These are phyloP conservation scores for Eurotiales sp. DNA, from an alignment of 2,329 filamentous ascomycete species.

Conservation along the genomic window DNA sequence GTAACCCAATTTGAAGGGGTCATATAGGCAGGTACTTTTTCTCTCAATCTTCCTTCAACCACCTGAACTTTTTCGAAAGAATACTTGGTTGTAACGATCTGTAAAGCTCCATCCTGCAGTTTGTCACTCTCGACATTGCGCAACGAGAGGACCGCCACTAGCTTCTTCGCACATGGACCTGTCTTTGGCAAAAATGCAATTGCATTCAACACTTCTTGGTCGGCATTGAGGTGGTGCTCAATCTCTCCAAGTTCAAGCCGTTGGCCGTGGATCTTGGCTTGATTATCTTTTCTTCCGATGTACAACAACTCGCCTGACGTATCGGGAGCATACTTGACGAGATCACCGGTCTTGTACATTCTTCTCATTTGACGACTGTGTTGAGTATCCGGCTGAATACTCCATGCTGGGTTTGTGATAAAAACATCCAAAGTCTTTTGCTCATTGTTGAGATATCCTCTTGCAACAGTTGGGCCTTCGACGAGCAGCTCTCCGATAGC, in stretches of 20 bases:
- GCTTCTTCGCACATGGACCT: slow-evolving; percentile 10
- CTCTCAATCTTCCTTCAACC: not conserved
- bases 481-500: slow-evolving; percentile 38
- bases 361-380: slow-evolving; percentile 30
- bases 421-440: slow-evolving; percentile 35
- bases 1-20: slow-evolving; percentile 12
- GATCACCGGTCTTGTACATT: slow-evolving; percentile 35
- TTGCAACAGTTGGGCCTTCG: slow-evolving; percentile 38
- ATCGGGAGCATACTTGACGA: slow-evolving; percentile 31
- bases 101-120: slow-evolving; percentile 35
- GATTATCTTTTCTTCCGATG: slow-evolving; percentile 34
- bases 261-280: slow-evolving; percentile 41
- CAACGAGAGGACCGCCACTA: slow-evolving; percentile 11
- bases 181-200: slow-evolving; percentile 9
- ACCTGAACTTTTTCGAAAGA: not conserved
- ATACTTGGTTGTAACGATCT: not conserved
- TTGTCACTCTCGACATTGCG: not conserved
- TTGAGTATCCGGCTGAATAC: slow-evolving; percentile 36
- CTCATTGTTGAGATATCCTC: slow-evolving; percentile 45
- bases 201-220: slow-evolving; percentile 37
- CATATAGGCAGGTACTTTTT: slow-evolving; percentile 15
- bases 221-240: slow-evolving; percentile 30
- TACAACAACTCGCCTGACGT: slow-evolving; percentile 34
- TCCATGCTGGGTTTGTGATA: slow-evolving; percentile 37
- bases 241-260: slow-evolving; percentile 42